Conservation (phyloP, 1,284 basidiomycete genomes). For the Trametes hirsuta region DNA sequence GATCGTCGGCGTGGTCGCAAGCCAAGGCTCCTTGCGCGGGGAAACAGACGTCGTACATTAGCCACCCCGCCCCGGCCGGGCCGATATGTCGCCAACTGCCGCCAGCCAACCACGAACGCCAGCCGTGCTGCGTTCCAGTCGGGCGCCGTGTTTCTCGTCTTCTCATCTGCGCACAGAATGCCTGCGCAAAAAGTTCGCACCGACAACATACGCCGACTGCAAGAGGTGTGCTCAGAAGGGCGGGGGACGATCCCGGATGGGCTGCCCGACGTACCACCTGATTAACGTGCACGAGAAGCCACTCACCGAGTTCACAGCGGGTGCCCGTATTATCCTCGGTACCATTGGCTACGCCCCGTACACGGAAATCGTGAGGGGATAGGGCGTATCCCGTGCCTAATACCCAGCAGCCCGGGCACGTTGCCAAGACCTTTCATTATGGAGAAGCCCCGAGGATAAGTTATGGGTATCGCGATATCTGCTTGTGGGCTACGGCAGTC, state of each 20-base stretch:
- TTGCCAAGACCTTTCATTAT: neutral
- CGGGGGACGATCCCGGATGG: slow-evolving; percentile 6
- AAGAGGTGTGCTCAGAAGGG: neutral
- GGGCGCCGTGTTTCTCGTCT: neutral
- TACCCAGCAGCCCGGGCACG: neutral
- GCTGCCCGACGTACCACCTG: slow-evolving; percentile 5
- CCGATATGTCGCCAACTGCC: neutral
- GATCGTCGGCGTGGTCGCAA: slow-evolving; percentile 3
- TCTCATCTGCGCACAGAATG: neutral
- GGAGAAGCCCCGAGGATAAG: slow-evolving; percentile 5
- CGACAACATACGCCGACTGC: neutral
- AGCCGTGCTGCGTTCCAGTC: neutral
- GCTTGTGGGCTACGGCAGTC: neutral
- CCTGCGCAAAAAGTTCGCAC: slow-evolving; percentile 3
- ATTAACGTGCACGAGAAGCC: slow-evolving; percentile 4
- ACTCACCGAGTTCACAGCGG: neutral
- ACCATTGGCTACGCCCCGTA: neutral
- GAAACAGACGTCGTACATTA: neutral
- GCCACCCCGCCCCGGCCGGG: neutral
- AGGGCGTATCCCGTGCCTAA: neutral
- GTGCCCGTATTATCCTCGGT: slow-evolving; percentile 1
- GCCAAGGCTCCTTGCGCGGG: neutral
- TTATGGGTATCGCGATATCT: neutral
- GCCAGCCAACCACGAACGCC: neutral
- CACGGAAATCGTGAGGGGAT: neutral